Conservation (phyloP, 2,329 filamentous ascomycete species). For the Falciphora oryzae region DNA sequence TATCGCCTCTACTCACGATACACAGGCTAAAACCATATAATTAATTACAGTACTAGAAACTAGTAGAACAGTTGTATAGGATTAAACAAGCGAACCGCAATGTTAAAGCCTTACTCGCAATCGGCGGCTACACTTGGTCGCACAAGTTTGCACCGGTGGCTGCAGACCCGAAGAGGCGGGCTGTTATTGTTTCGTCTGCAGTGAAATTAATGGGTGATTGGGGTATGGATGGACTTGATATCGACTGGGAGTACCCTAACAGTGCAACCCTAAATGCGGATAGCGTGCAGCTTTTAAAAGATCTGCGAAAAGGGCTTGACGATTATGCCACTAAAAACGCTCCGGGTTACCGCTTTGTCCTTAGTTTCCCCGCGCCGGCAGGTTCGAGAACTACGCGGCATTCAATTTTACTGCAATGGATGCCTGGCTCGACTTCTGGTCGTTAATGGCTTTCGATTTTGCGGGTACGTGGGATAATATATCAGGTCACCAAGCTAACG, state of each 20-base stretch:
- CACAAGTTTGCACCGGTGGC: slow-evolving; percentile 60
- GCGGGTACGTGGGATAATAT: background rate
- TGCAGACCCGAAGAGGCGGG: slow-evolving; percentile 53
- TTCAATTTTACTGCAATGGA: slow-evolving; percentile 3
- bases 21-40: no score
- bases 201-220: slow-evolving; percentile 64
- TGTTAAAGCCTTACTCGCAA: slow-evolving; percentile 69
- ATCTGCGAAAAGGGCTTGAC: slow-evolving; percentile 31
- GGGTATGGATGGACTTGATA: slow-evolving; percentile 51
- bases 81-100: slow-evolving; percentile 71
- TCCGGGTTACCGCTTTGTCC: background rate
- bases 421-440: background rate
- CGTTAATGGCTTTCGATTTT: background rate
- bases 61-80: slow-evolving; percentile 67
- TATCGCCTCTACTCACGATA: no score
- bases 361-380: slow-evolving; percentile 1
- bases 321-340: slow-evolving; percentile 2
- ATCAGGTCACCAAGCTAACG: slow-evolving; percentile 1
- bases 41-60: no score
- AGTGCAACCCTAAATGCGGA: slow-evolving; percentile 31
- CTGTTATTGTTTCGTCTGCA: slow-evolving; percentile 60
- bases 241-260: slow-evolving; percentile 50
- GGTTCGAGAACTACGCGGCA: slow-evolving; percentile 1
- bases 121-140: slow-evolving; percentile 76
- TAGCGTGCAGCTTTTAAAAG: slow-evolving; percentile 35